These are phyloP conservation scores for Trypanosoma melophagium DNA, from an alignment of 208 protist species.

Conservation along the genomic window DNA sequence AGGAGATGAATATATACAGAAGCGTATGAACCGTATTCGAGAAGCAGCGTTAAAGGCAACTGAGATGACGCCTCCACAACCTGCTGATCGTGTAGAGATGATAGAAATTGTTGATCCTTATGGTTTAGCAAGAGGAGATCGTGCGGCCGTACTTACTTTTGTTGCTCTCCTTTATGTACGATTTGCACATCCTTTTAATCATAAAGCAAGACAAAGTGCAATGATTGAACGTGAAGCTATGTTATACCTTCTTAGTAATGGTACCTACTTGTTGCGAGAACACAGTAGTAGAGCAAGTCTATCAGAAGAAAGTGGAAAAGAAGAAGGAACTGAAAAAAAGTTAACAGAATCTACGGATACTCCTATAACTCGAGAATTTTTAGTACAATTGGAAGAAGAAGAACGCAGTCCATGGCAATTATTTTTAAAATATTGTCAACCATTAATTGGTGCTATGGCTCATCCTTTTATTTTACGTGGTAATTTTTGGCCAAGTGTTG, in stretches of 20 bases:
- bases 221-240: conserved; percentile 60
- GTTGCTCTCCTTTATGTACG: conserved; percentile 84
- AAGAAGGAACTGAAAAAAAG: conserved; percentile 7
- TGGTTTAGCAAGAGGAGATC: conserved; percentile 67
- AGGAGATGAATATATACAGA: conserved; percentile 31
- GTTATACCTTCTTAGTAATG: conserved; percentile 69
- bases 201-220: conserved; percentile 77
- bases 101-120: conserved; percentile 79
- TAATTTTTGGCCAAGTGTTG: conserved; percentile 85
- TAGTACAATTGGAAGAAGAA: conserved; percentile 69
- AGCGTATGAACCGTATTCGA: conserved; percentile 21
- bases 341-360: conserved; percentile 36
- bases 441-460: conserved; percentile 66
- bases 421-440: conserved; percentile 82
- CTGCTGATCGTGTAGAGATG: conserved; percentile 54
- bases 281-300: conserved; percentile 3
- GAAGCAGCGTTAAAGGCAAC: conserved; percentile 28
- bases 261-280: conserved; percentile 18
- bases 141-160: conserved; percentile 61
- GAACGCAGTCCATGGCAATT: conserved; percentile 88
- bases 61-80: conserved; percentile 25
- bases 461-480: conserved; percentile 85
- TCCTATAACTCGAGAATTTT: conserved; percentile 14
- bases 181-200: conserved; percentile 88
- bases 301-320: not conserved